A percentile compares a stretch with the other conserved stretches of the same genome.
phyloP scores from a whole-genome alignment of 768 basidiomycete species.

The Boletus sp. region DNA sequence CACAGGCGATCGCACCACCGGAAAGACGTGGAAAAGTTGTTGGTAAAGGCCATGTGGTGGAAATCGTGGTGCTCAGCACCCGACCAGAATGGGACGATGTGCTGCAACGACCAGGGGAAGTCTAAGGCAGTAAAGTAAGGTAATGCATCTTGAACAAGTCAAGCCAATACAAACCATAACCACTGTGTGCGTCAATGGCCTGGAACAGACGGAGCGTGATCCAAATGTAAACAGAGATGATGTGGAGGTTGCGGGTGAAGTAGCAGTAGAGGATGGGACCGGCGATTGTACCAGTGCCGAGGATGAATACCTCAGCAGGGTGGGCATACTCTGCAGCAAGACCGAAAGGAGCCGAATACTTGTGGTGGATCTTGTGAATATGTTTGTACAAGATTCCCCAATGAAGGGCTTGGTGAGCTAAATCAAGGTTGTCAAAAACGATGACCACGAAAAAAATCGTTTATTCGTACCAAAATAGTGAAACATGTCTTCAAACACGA shows the following conservation, averaged over 20 bases:
- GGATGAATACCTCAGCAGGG: conserved; percentile 92
- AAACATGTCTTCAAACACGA: conserved; percentile 94
- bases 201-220: conserved; percentile 93
- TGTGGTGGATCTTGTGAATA: conserved; percentile 97
- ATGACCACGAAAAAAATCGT: not conserved
- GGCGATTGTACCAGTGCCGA: conserved; percentile 86
- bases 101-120: conserved; percentile 96
- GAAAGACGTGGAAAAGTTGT: conserved; percentile 93
- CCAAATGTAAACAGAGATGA: conserved; percentile 92
- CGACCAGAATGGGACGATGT: conserved; percentile 93
- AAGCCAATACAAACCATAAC: conserved; percentile 65
- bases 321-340: conserved; percentile 98
- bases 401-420: conserved; percentile 89
- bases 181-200: conserved; percentile 95
- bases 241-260: conserved; percentile 73
- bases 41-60: conserved; percentile 95
- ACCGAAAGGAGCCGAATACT: conserved; percentile 95
- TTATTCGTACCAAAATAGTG: conserved; percentile 71
- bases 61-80: conserved; percentile 98
- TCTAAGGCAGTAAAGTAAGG: conserved; percentile 40
- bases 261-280: conserved; percentile 86
- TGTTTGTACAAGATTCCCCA: conserved; percentile 81
- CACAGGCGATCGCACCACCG: conserved; percentile 88
- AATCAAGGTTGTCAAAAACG: conserved; percentile 1
- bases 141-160: not conserved